phyloP scores from a whole-genome alignment of 305 asterid genomes.

The Plantago coronopus region DNA sequence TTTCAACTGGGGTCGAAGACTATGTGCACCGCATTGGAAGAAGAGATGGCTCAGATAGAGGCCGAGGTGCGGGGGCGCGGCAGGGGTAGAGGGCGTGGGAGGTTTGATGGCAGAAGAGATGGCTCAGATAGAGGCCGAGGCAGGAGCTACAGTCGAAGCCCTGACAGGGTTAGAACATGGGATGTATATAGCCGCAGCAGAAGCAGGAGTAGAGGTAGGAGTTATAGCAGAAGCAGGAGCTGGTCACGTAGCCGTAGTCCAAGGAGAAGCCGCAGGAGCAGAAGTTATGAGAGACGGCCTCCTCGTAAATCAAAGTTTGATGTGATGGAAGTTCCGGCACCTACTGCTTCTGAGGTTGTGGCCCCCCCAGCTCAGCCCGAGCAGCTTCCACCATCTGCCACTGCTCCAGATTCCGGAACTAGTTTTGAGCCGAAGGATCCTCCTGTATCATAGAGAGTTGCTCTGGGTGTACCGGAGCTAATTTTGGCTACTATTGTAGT shows the following conservation, averaged over 20 bases:
- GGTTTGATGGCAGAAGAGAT: slow-evolving; percentile 68
- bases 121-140: slow-evolving; percentile 60
- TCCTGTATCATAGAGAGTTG: slow-evolving; percentile 19
- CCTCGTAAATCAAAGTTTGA: slow-evolving; percentile 64
- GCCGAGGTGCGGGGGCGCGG: slow-evolving; percentile 82
- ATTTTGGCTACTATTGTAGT: no score
- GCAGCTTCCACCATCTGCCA: slow-evolving; percentile 34
- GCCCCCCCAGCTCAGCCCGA: slow-evolving; percentile 27
- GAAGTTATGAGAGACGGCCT: slow-evolving; percentile 60
- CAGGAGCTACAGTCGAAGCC: slow-evolving; percentile 67
- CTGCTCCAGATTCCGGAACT: slow-evolving; percentile 16
- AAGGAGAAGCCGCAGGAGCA: slow-evolving; percentile 37
- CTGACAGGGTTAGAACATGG: slow-evolving; percentile 78
- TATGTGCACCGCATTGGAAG: slow-evolving; percentile 97
- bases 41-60: slow-evolving; percentile 61
- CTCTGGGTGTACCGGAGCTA: no score
- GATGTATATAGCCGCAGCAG: slow-evolving; percentile 33
- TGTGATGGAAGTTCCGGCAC: slow-evolving; percentile 50
- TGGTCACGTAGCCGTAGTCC: slow-evolving; percentile 45
- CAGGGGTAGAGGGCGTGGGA: slow-evolving; percentile 68
- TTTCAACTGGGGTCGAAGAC: slow-evolving; percentile 93
- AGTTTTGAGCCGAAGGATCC: slow-evolving; percentile 28
- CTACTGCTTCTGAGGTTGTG: slow-evolving; percentile 32
- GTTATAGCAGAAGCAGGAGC: slow-evolving; percentile 48
- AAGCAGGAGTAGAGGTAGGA: slow-evolving; percentile 44